These are phyloP conservation scores for Cladosporium sp. DNA, from an alignment of 2,329 filamentous ascomycete genomes.

Conservation along the genomic window DNA sequence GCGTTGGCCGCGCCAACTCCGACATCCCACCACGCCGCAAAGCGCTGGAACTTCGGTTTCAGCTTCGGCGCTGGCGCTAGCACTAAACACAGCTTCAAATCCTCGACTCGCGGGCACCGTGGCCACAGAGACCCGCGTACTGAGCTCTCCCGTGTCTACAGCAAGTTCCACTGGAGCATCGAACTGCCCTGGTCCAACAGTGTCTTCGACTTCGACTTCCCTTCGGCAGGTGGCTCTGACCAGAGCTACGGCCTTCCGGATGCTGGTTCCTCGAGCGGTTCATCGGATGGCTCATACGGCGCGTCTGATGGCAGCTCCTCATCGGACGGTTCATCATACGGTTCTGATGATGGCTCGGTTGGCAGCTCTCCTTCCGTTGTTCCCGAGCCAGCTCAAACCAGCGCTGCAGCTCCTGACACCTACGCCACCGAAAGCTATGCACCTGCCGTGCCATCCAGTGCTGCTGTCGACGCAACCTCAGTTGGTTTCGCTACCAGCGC, in stretches of 20 bases:
- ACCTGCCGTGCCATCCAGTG: neutral
- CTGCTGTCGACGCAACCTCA: constrained; percentile 14
- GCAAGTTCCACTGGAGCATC: constrained; percentile 60
- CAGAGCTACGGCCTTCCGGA: neutral
- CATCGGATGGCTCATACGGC: neutral
- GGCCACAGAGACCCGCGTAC: constrained; percentile 60
- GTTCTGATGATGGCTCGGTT: neutral
- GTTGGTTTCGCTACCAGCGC: constrained; percentile 21
- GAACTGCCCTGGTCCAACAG: constrained; percentile 15
- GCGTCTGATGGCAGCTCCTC: constrained; percentile 1
- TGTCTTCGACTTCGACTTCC: constrained; percentile 16
- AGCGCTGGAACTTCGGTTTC: constrained; percentile 1
- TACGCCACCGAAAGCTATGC: constrained; percentile 1
- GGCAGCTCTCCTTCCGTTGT: neutral
- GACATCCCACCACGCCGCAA: constrained; percentile 29
- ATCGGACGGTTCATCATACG: constrained; percentile 4
- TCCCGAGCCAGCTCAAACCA: neutral
- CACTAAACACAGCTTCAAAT: constrained; percentile 12
- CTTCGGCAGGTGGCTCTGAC: constrained; percentile 6
- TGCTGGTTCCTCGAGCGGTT: neutral
- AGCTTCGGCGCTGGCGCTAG: neutral
- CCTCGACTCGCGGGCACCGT: constrained; percentile 19
- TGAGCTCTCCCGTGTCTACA: constrained; percentile 66
- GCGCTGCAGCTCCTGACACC: neutral
- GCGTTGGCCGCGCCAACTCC: constrained; percentile 49